Evolutionary conservation across 2,329 filamentous ascomycete species (phyloP).

Genomic region (Drechmeria coniospora): DNA sequence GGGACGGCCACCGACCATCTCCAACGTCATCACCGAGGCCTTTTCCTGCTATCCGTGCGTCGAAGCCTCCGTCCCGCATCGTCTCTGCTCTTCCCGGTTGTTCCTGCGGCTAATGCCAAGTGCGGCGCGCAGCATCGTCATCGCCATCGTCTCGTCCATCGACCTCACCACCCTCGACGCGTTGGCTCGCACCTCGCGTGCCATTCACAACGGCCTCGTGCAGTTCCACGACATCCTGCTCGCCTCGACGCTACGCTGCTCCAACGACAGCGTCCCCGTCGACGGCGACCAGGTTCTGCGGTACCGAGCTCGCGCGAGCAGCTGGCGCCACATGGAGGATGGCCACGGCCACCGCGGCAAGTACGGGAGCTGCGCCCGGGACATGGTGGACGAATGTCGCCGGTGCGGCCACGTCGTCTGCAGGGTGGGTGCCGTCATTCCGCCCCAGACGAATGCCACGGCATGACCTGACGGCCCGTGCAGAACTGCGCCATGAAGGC

Average conservation of each 20-base stretch:
- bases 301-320: slow-evolving; percentile 38
- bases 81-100: neutral
- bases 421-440: slow-evolving; percentile 47
- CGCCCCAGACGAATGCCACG: no score
- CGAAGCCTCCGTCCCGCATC: neutral
- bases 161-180: slow-evolving; percentile 80
- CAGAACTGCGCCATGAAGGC: slow-evolving; percentile 87
- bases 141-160: slow-evolving; percentile 58
- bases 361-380: slow-evolving; percentile 65
- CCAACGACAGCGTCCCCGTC: slow-evolving; percentile 47
- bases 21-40: slow-evolving; percentile 13
- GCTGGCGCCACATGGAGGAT: slow-evolving; percentile 46
- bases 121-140: slow-evolving; percentile 65
- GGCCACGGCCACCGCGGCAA: slow-evolving; percentile 45
- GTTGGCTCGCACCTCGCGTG: slow-evolving; percentile 67
- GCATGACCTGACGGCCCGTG: slow-evolving; percentile 3
- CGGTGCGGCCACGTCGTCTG: slow-evolving; percentile 66
- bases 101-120: no score
- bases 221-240: slow-evolving; percentile 65
- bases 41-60: slow-evolving; percentile 22
- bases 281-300: slow-evolving; percentile 41
- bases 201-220: slow-evolving; percentile 61
- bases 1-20: neutral
- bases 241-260: slow-evolving; percentile 62
- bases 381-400: slow-evolving; percentile 73